Conservation (phyloP, 2,329 filamentous ascomycete genomes). For the Talaromyces piceae region DNA sequence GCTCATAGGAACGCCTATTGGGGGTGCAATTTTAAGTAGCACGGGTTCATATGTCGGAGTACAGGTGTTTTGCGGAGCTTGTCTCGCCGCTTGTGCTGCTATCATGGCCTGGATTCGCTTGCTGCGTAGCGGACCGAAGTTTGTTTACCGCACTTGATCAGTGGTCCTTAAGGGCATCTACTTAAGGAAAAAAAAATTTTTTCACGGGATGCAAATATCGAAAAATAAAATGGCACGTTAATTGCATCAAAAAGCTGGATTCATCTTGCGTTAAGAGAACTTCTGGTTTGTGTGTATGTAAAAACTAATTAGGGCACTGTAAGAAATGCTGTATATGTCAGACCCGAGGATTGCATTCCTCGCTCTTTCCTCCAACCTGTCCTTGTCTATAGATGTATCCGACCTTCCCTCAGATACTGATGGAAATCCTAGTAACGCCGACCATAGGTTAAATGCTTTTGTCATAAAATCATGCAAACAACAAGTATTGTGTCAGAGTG, state of each 20-base stretch:
- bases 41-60: constrained; percentile 37
- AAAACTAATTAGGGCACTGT: no score
- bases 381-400: neutral
- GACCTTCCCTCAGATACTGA: neutral
- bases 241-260: no score
- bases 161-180: neutral
- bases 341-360: neutral
- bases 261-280: no score
- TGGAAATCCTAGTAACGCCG: neutral
- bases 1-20: constrained; percentile 51
- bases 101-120: constrained; percentile 24
- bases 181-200: no score
- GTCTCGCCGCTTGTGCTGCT: constrained; percentile 20
- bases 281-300: no score
- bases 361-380: neutral
- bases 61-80: constrained; percentile 35
- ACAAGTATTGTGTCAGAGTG: no score
- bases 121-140: constrained; percentile 24
- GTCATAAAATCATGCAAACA: neutral
- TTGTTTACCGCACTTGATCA: constrained; percentile 23
- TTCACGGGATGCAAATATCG: no score
- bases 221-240: no score
- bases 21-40: constrained; percentile 45
- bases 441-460: neutral
- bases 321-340: neutral